A percentile compares a stretch with the other conserved stretches of the same genome.
These are phyloP conservation scores for Aureobasidium sp. DNA, from an alignment of 2,329 filamentous ascomycete genomes.

Conservation along the genomic window DNA sequence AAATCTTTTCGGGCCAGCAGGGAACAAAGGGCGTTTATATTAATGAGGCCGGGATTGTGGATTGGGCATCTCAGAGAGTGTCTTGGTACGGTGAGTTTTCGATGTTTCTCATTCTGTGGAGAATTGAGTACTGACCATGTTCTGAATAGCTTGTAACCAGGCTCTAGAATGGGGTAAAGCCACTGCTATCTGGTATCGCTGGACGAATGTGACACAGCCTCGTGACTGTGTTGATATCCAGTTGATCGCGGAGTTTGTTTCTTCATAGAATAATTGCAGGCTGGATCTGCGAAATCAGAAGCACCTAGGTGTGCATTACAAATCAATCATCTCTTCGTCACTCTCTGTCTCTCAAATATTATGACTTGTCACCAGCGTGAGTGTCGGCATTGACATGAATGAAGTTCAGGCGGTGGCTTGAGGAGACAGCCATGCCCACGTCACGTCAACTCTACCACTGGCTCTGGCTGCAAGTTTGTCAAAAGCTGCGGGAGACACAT, in stretches of 20 bases:
- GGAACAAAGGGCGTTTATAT: constrained; percentile 18
- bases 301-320: not conserved
- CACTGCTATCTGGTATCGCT: constrained; percentile 17
- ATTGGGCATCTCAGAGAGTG: constrained; percentile 16
- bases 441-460: constrained; percentile 26
- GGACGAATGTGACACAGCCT: constrained; percentile 13
- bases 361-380: not conserved
- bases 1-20: constrained; percentile 17
- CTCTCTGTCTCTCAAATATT: not conserved
- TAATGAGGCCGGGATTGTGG: constrained; percentile 16
- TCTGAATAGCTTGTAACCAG: constrained; percentile 12
- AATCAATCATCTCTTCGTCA: constrained; percentile 6
- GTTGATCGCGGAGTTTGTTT: constrained; percentile 7
- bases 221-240: constrained; percentile 9
- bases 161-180: constrained; percentile 16
- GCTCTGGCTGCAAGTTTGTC: constrained; percentile 35
- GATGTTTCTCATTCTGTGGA: not conserved
- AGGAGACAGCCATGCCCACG: constrained; percentile 28
- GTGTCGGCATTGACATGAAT: not conserved
- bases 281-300: not conserved
- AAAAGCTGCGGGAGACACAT: constrained; percentile 45
- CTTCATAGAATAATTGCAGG: not conserved
- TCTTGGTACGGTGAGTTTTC: constrained; percentile 18
- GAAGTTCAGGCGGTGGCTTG: constrained; percentile 5
- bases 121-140: not conserved